These are phyloP conservation scores for Babesia gibsoni DNA, from an alignment of 169 alveolate genomes.

Conservation along the genomic window DNA sequence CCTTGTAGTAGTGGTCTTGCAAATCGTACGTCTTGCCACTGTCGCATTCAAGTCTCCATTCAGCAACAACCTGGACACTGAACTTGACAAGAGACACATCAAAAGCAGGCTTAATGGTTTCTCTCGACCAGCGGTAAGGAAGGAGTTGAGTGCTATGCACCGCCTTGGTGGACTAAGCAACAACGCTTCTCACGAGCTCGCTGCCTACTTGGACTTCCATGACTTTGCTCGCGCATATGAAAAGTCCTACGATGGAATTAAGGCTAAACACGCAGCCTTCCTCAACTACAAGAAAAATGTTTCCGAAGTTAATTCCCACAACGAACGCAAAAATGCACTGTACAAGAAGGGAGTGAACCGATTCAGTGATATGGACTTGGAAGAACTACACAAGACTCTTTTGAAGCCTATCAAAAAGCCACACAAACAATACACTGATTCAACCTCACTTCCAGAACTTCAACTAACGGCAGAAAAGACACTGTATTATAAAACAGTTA, in stretches of 20 bases:
- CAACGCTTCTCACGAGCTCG: conserved; percentile 10
- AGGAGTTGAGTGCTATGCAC: conserved; percentile 15
- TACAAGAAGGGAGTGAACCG: conserved; percentile 51
- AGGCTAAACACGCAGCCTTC: conserved; percentile 37
- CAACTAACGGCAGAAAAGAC: not conserved
- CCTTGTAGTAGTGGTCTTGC: no score
- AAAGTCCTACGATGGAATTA: conserved; percentile 3
- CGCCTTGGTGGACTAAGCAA: conserved; percentile 19
- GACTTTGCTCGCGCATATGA: not conserved
- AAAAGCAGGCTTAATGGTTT: not conserved
- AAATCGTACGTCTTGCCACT: no score
- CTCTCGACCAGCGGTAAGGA: not conserved
- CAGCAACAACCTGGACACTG: no score
- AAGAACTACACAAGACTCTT: conserved; percentile 7
- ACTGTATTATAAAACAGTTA: not conserved
- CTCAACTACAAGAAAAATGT: conserved; percentile 31
- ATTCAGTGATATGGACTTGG: conserved; percentile 45
- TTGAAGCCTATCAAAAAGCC: not conserved
- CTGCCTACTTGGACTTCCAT: conserved; percentile 16
- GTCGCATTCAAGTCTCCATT: no score
- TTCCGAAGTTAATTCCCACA: conserved; percentile 7
- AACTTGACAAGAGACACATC: not conserved
- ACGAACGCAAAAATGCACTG: not conserved
- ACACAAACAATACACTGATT: not conserved
- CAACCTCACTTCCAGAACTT: not conserved